Evolutionary conservation across 169 alveolate genomes (phyloP).

Genomic region (Babesia ovis): DNA sequence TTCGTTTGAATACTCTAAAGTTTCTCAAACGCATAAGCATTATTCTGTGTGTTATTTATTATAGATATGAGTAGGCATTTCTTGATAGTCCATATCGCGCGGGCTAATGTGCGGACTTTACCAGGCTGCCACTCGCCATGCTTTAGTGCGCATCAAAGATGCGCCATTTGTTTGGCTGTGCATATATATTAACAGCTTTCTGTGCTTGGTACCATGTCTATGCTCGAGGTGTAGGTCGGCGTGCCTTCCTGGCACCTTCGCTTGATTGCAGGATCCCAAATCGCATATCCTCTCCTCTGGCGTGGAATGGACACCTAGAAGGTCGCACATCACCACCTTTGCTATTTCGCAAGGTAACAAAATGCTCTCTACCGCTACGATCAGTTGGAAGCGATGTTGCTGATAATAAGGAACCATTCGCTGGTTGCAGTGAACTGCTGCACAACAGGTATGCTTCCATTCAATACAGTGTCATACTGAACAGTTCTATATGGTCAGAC

Average conservation of each 20-base stretch:
- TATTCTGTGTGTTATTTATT: not conserved
- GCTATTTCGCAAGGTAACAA: not conserved
- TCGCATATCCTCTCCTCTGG: not conserved
- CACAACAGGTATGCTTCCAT: conserved; percentile 21
- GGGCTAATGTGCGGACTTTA: not conserved
- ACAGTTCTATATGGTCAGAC: conserved; percentile 46
- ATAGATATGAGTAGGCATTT: not conserved
- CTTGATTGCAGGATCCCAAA: not conserved
- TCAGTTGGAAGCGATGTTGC: too few relatives aligned
- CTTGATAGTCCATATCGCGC: not conserved
- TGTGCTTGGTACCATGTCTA: not conserved
- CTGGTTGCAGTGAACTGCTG: conserved; percentile 36
- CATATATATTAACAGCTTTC: not conserved
- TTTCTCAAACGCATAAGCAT: not conserved
- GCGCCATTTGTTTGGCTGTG: conserved; percentile 1
- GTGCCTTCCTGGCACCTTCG: conserved; percentile 30
- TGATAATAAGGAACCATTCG: conserved; percentile 18
- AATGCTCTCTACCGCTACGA: not conserved
- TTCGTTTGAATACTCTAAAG: not conserved
- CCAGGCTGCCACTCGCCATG: not conserved
- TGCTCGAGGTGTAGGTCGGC: conserved; percentile 1
- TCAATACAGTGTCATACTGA: not conserved
- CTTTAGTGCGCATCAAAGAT: not conserved
- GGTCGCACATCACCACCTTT: not conserved
- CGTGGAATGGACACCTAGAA: not conserved